Conservation (phyloP, 768 basidiomycete species). For the Phaeotremella skinneri region DNA sequence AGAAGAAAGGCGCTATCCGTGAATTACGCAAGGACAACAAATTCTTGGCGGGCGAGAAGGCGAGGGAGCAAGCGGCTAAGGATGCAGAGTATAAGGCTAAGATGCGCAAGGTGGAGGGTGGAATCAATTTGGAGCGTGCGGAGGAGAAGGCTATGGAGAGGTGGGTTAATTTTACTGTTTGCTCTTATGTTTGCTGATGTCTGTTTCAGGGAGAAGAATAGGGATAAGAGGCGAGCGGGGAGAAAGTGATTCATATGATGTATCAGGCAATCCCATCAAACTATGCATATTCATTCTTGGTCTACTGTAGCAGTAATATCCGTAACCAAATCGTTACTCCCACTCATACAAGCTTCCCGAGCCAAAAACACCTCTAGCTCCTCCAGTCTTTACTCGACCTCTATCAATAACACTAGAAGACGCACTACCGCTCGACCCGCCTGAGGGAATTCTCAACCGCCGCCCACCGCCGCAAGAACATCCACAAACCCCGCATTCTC, state of each 20-base stretch:
- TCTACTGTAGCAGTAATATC: neutral
- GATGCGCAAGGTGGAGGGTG: constrained; percentile 70
- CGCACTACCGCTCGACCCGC: neutral
- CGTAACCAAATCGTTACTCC: constrained; percentile 20
- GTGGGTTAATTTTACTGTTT: constrained; percentile 25
- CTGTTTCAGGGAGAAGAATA: constrained; percentile 29
- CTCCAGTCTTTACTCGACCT: constrained; percentile 42
- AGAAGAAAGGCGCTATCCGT: constrained; percentile 91
- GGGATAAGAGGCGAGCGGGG: constrained; percentile 34
- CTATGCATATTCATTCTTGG: constrained; percentile 3
- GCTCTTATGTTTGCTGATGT: neutral
- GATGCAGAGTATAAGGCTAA: constrained; percentile 73
- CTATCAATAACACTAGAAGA: constrained; percentile 30
- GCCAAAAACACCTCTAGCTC: constrained; percentile 43
- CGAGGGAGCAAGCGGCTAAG: constrained; percentile 79
- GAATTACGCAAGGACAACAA: constrained; percentile 92
- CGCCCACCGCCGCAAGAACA: neutral
- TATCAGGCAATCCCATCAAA: neutral
- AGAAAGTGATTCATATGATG: constrained; percentile 4
- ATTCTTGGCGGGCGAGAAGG: constrained; percentile 85
- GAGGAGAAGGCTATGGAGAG: constrained; percentile 92
- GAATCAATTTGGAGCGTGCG: constrained; percentile 75
- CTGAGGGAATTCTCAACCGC: neutral
- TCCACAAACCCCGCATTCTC: neutral
- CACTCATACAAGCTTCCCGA: constrained; percentile 43